Percentiles rank a stretch among this genome's conserved stretches.
Evolutionary conservation across 169 alveolate species (phyloP).

Genomic region (Ophryocystis elektroscirrha): DNA sequence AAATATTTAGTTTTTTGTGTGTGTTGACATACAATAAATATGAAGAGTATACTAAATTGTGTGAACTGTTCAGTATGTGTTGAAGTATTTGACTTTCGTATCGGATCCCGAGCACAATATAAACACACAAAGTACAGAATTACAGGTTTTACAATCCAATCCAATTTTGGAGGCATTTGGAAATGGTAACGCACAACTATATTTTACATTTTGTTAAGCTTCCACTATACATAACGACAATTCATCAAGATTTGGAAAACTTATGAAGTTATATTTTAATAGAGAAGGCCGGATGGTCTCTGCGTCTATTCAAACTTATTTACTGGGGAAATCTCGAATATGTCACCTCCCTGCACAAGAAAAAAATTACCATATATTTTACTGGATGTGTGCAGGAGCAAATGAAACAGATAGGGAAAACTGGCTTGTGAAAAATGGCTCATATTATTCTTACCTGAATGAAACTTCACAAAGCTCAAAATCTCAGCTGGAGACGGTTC

Average conservation of each 20-base stretch:
- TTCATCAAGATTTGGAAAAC: slow-evolving; percentile 91
- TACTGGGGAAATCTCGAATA: slow-evolving; percentile 83
- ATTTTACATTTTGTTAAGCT: slow-evolving; percentile 97
- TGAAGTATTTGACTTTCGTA: background rate
- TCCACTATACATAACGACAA: slow-evolving; percentile 87
- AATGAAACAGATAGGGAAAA: too few relatives aligned
- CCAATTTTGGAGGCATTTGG: slow-evolving; percentile 10
- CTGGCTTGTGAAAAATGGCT: too few relatives aligned
- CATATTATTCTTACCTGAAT: too few relatives aligned
- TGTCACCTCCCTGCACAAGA: slow-evolving; percentile 50
- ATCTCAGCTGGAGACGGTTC: too few relatives aligned
- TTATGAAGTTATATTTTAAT: slow-evolving; percentile 66
- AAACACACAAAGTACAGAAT: background rate
- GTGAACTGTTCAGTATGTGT: too few relatives aligned
- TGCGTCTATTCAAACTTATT: slow-evolving; percentile 73
- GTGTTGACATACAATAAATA: too few relatives aligned
- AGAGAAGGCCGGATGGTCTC: slow-evolving; percentile 53
- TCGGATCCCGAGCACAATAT: background rate
- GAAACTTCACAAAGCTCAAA: too few relatives aligned
- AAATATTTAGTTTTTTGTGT: too few relatives aligned
- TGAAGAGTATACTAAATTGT: too few relatives aligned
- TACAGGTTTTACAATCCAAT: background rate
- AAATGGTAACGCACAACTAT: slow-evolving; percentile 76
- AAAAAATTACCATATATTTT: slow-evolving; percentile 88
- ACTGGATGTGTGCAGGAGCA: too few relatives aligned